Evolutionary conservation across 1,139 yeast species (phyloP).

Genomic region (Magnusiomyces paraingens): DNA sequence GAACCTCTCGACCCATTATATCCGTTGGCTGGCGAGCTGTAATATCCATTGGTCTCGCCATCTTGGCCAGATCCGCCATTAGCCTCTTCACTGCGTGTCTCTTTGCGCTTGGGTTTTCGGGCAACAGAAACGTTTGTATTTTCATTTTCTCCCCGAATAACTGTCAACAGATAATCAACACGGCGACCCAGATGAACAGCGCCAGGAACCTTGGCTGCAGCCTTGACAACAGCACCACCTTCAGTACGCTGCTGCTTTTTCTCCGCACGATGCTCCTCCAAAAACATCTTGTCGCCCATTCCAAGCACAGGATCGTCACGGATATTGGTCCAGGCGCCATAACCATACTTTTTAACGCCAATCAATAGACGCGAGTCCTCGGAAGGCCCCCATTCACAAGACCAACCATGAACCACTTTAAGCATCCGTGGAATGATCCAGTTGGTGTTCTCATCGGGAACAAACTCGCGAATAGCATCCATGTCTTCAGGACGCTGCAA

Average conservation of each 20-base stretch:
- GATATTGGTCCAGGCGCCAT: slow-evolving; percentile 91
- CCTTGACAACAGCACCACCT: slow-evolving; percentile 24
- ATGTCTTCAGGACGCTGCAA: slow-evolving; percentile 78
- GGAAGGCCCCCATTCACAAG: slow-evolving; percentile 71
- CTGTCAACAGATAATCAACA: slow-evolving; percentile 73
- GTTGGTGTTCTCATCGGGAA: slow-evolving; percentile 43
- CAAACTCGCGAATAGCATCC: slow-evolving; percentile 52
- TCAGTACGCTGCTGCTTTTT: slow-evolving; percentile 39
- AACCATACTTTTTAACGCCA: slow-evolving; percentile 90
- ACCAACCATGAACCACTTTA: slow-evolving; percentile 87
- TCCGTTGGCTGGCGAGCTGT: neutral
- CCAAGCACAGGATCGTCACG: slow-evolving; percentile 93
- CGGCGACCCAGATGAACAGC: slow-evolving; percentile 93
- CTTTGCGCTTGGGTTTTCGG: neutral
- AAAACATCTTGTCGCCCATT: slow-evolving; percentile 72
- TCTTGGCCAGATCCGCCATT: neutral
- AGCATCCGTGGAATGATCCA: slow-evolving; percentile 58
- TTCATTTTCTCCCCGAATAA: slow-evolving; percentile 45
- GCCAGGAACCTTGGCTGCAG: slow-evolving; percentile 62
- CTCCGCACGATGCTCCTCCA: slow-evolving; percentile 40
- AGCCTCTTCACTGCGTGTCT: neutral
- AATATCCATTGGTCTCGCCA: neutral
- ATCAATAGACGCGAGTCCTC: slow-evolving; percentile 85
- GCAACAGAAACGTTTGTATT: neutral
- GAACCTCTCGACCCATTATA: slow-evolving; percentile 2